phyloP scores from a whole-genome alignment of 257 asterid genomes.

The Solanum phureja region DNA sequence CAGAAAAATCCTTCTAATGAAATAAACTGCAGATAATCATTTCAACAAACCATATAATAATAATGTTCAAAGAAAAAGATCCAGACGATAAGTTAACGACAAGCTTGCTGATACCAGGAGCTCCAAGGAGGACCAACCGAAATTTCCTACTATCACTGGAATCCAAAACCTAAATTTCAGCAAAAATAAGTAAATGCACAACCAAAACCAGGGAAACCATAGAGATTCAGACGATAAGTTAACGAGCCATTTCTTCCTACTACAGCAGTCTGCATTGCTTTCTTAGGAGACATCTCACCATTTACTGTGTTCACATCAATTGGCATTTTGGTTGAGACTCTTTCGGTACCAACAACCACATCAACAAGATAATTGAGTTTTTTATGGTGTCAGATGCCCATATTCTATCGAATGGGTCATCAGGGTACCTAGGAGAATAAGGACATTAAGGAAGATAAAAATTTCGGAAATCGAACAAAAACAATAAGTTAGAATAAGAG shows the following conservation, averaged over 20 bases:
- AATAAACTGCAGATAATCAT: too few species aligned
- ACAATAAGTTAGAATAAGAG: too few species aligned
- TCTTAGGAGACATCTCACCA: constrained; percentile 74
- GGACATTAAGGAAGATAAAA: too few species aligned
- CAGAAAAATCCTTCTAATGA: too few species aligned
- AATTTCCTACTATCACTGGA: constrained; percentile 58
- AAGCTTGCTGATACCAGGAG: constrained; percentile 57
- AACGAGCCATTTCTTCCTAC: constrained; percentile 91
- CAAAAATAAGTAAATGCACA: constrained; percentile 95
- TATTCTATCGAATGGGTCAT: too few species aligned
- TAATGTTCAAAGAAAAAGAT: too few species aligned
- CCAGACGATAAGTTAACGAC: too few species aligned
- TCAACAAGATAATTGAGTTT: constrained; percentile 88
- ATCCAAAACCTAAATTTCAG: constrained; percentile 76
- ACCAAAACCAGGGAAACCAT: constrained; percentile 86
- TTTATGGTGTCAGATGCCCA: constrained; percentile 43
- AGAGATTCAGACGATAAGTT: constrained; percentile 83
- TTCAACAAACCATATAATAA: too few species aligned
- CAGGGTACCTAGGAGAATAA: too few species aligned
- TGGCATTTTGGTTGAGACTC: constrained; percentile 57
- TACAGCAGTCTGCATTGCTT: constrained; percentile 98
- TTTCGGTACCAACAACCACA: constrained; percentile 90
- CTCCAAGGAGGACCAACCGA: constrained; percentile 65
- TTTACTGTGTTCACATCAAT: constrained; percentile 38
- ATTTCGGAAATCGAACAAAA: too few species aligned